phyloP scores from a whole-genome alignment of 345 rosid species.

The Trapa bicornis region DNA sequence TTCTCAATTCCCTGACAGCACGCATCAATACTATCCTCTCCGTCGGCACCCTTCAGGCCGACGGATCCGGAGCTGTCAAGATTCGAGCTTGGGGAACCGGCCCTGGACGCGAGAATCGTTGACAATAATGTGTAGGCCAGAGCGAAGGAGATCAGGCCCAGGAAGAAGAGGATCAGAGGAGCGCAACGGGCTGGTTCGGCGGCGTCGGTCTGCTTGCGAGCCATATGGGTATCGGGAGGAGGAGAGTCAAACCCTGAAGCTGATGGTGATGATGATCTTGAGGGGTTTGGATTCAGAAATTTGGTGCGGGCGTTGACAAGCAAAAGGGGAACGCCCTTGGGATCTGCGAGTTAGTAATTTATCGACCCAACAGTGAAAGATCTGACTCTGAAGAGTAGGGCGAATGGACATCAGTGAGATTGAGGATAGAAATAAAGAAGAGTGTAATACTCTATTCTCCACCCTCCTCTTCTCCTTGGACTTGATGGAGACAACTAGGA shows the following conservation, averaged over 20 bases:
- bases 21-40: constrained; percentile 10
- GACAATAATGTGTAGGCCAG: constrained; percentile 64
- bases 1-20: constrained; percentile 80
- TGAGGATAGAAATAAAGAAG: not conserved
- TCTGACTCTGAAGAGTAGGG: not conserved
- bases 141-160: constrained; percentile 47
- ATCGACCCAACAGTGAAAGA: constrained; percentile 2
- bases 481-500: not conserved
- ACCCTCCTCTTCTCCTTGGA: too few species aligned
- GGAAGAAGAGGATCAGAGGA: constrained; percentile 32
- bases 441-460: too few species aligned
- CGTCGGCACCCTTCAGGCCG: not conserved
- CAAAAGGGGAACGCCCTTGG: not conserved
- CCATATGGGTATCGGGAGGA: constrained; percentile 27
- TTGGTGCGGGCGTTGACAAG: constrained; percentile 8
- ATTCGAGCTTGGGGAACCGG: not conserved
- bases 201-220: constrained; percentile 49
- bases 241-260: constrained; percentile 11
- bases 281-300: not conserved
- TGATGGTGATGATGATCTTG: not conserved
- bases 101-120: constrained; percentile 22
- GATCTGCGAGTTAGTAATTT: not conserved
- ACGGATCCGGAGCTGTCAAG: not conserved
- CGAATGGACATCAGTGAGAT: not conserved
- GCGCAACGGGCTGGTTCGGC: constrained; percentile 46